Evolutionary conservation across 1,284 basidiomycete species (phyloP).

Genomic region (Ganoderma multipileum): DNA sequence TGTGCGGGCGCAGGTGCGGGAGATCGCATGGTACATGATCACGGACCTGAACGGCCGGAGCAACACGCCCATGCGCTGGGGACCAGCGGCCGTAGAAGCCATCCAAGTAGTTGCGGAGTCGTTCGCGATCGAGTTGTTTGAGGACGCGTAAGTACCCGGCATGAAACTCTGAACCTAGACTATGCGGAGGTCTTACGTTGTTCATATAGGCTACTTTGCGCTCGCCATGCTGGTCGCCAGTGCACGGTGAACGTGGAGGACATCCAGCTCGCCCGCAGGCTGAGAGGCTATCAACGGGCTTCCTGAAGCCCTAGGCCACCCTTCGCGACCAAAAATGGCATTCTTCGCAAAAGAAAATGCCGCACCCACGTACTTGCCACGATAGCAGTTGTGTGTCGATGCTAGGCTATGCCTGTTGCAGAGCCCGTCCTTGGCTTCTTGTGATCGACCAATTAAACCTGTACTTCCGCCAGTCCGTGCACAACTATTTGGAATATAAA

Average conservation of each 20-base stretch:
- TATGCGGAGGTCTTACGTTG: neutral
- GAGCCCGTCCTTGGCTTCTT: neutral
- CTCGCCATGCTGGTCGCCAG: neutral
- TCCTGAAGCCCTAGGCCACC: neutral
- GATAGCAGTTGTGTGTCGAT: neutral
- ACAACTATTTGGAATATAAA: neutral
- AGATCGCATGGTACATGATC: constrained; percentile 88
- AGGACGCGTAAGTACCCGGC: constrained; percentile 81
- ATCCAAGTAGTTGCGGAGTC: constrained; percentile 96
- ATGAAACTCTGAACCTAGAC: neutral
- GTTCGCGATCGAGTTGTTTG: constrained; percentile 92
- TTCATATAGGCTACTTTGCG: neutral
- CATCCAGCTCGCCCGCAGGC: neutral
- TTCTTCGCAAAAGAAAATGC: neutral
- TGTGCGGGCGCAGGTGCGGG: constrained; percentile 72
- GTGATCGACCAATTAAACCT: neutral
- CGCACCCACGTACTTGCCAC: neutral
- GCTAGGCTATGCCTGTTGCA: neutral
- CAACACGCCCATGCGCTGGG: constrained; percentile 82
- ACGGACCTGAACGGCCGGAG: constrained; percentile 72
- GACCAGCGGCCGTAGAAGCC: constrained; percentile 88
- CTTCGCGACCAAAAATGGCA: neutral
- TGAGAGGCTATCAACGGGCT: neutral
- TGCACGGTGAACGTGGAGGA: neutral
- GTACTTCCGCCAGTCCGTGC: neutral